Conservation (phyloP, 805 yeast species). For the Lipomyces lipofer region DNA sequence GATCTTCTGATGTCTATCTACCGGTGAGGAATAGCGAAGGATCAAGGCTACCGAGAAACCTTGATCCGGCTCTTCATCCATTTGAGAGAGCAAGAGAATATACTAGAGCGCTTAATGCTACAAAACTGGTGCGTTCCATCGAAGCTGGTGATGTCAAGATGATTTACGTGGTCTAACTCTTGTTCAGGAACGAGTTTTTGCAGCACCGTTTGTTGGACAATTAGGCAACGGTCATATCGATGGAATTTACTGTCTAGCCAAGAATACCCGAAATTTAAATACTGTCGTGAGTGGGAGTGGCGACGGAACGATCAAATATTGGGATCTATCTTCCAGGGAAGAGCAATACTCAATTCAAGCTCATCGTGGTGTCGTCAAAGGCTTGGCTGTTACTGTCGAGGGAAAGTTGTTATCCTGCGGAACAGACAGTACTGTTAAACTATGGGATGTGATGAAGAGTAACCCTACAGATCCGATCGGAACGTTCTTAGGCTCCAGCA, state of each 20-base stretch:
- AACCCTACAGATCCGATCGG: constrained; percentile 52
- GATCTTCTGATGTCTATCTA: constrained; percentile 89
- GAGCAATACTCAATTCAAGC: constrained; percentile 80
- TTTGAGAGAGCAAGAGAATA: constrained; percentile 97
- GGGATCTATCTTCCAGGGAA: constrained; percentile 82
- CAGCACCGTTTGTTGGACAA: constrained; percentile 95
- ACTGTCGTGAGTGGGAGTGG: constrained; percentile 90
- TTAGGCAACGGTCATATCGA: constrained; percentile 93
- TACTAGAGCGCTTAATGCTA: constrained; percentile 90
- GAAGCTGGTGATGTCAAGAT: no score
- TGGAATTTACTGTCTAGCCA: constrained; percentile 86
- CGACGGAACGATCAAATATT: constrained; percentile 90
- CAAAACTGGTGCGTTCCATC: constrained; percentile 65
- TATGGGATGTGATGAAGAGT: constrained; percentile 69
- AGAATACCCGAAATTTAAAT: constrained; percentile 66
- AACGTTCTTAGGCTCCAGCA: constrained; percentile 80
- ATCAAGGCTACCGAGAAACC: constrained; percentile 79
- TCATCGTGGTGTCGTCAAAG: constrained; percentile 87
- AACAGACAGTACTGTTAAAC: constrained; percentile 81
- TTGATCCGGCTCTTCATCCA: constrained; percentile 93
- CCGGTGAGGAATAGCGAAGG: constrained; percentile 92
- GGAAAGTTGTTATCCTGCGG: constrained; percentile 78
- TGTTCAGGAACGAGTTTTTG: constrained; percentile 73
- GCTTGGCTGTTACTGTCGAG: constrained; percentile 71
- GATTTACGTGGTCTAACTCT: background rate